Evolutionary conservation across 129 eudicot genomes (phyloP).

Genomic region (Scalesia atractyloides): DNA sequence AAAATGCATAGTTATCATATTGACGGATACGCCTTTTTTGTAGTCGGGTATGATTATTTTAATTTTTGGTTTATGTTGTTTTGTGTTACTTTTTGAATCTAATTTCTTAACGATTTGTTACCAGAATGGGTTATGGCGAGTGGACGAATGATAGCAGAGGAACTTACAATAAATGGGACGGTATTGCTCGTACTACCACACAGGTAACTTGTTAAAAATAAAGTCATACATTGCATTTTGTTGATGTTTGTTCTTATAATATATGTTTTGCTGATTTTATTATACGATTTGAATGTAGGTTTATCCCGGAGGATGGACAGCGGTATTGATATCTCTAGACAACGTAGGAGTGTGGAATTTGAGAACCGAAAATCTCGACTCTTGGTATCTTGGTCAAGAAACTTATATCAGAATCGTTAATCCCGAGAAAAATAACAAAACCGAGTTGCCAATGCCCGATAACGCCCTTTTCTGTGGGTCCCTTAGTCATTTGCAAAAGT

Average conservation of each 20-base stretch:
- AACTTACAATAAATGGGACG: conserved; percentile 96
- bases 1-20: conserved; percentile 80
- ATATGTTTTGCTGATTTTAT: neutral
- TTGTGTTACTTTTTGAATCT: conserved; percentile 1
- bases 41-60: conserved; percentile 68
- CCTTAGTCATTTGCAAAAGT: conserved; percentile 65
- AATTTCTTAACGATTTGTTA: neutral
- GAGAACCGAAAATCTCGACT: conserved; percentile 87
- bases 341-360: conserved; percentile 89
- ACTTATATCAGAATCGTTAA: conserved; percentile 78
- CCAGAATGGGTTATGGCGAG: conserved; percentile 90
- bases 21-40: conserved; percentile 84
- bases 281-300: conserved; percentile 43
- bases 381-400: conserved; percentile 97
- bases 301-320: conserved; percentile 95
- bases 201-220: conserved; percentile 44
- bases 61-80: neutral
- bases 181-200: conserved; percentile 85
- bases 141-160: conserved; percentile 92
- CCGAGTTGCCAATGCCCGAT: conserved; percentile 77
- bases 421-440: conserved; percentile 72
- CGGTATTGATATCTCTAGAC: conserved; percentile 76
- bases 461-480: conserved; percentile 83
- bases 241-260: neutral
- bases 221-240: neutral